Evolutionary conservation across 2,329 filamentous ascomycete species (phyloP), one percentile per base, ranked within the genome.

Genomic region (Neonectria hederae): DNA sequence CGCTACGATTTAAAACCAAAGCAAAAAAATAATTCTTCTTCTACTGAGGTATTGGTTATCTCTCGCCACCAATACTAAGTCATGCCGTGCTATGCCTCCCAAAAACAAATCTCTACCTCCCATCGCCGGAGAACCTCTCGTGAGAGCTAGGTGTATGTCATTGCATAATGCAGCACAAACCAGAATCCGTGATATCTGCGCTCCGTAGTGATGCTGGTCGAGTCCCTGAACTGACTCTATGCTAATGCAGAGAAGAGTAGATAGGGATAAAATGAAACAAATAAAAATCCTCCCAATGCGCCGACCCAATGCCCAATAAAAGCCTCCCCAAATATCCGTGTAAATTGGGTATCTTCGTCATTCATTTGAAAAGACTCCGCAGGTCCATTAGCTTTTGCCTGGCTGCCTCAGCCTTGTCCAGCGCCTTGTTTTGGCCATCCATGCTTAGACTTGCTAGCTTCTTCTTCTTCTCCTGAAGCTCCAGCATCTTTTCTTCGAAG

Each of bases 401-500:
- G 7, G 89, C 88, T 48, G 81, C 81, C 63, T 83, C 77, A 63
- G 81, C 79, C 69, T 83, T 83, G 81, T 90, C 79, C 74, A 86
- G 72, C 21, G 79, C 78, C 65, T 79, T 82, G 82, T 87, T 79
- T 76, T 85, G 76, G 26, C 87, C 84, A 68, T 92, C 92, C 90
- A 97, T 90, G 75, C 92, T 95, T 69, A 98, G 83, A 75, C 92
- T 93, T 0, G 96, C 96, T 55, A 99, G 82, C 77, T 93, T 91
- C 81, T 91, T 92, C 85, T 99, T 99, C 86, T 96, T 97, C 63
- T 92, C 89, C 78, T 97, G 95, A 66, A 99, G 82, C 72, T 91
- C 86, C 3, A 97, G 82, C 87, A 99, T 97, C 82, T 94, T 95
- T 81, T 97, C 93, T 78, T 99, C 96, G 64, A 99, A 97, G 74